Base-by-base conservation (phyloP, 2,329 filamentous ascomycete species). In the Xylariaceae sp. region DNA sequence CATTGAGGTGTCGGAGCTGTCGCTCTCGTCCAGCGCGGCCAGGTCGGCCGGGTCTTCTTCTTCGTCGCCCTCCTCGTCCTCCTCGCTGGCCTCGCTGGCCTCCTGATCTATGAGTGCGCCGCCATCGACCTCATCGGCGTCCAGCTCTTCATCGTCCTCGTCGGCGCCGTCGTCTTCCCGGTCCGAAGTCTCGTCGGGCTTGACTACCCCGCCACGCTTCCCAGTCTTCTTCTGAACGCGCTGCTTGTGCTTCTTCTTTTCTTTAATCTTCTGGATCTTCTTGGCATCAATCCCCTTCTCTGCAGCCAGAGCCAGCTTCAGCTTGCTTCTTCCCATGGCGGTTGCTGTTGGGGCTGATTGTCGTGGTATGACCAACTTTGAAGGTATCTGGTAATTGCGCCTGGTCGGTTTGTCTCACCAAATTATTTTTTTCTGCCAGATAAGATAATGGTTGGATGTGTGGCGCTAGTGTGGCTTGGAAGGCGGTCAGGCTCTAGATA, bases 1-100 rank as follows among this genome's bases (percentile, higher is more conserved):
- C 33, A 86, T 70, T 43, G 82, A 80, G 42, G 83, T 81, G 47
- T 92, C 81, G 24, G 68, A 72, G 40, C 61, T 64, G 41, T 79
- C 75, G 55, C 72, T 75, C 45, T 80, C 75, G 53, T 80, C 68
- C 45, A 80, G 60, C 30, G 62, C 72, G 10, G 68, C 65, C 38
- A 72, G 60, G 46, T 79, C 46, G 23, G 41, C 26, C n/a, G n/a
- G n/a, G n/a, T n/a, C n/a, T 32, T 48, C 43, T 11, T 36, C 32
- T 5, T 76, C 36, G 18, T 45, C 49, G 7, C 49, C 49, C 9
- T 42, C 43, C 10, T 47, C 44, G 4, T 46, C 47, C 5, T 48
- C 47, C 1, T 48, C 45, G 47, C 61, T 23, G 11, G 49, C 49
- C 15, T 49, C 44, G 17, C 51, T 38, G 16, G 39, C 38, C 11